Percentiles rank a stretch among this genome's conserved stretches.
Conservation (phyloP, 2,329 filamentous ascomycete genomes). For the Hypoxylon sp. region DNA sequence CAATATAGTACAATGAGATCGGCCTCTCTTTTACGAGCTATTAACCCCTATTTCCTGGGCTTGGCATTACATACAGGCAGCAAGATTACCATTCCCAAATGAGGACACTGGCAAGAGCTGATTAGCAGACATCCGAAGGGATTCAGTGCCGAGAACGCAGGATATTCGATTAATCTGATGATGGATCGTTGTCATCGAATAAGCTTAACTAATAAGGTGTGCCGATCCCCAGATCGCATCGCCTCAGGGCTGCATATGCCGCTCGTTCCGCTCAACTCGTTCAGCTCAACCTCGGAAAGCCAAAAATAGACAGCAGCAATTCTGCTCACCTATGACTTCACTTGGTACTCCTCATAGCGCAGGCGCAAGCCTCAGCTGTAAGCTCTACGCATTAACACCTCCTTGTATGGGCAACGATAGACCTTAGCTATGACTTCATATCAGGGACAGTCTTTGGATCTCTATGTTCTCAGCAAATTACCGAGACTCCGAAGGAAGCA, state of each 20-base stretch:
- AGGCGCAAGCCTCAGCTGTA: background rate
- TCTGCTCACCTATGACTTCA: constrained; percentile 18
- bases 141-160: background rate
- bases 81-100: background rate
- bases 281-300: constrained; percentile 10
- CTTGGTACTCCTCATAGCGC: background rate
- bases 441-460: background rate
- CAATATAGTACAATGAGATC: too few species aligned
- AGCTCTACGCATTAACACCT: constrained; percentile 4
- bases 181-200: background rate
- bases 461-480: background rate
- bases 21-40: too few species aligned
- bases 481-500: background rate
- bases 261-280: constrained; percentile 10
- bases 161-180: background rate
- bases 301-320: constrained; percentile 17
- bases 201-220: constrained; percentile 2
- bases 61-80: background rate
- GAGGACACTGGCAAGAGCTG: background rate
- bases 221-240: background rate
- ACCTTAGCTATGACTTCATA: constrained; percentile 26
- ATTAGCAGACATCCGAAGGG: background rate
- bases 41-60: background rate
- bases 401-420: constrained; percentile 21
- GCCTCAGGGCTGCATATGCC: background rate